phyloP scores from a whole-genome alignment of 768 basidiomycete species.

The Tubosaeta sp. region DNA sequence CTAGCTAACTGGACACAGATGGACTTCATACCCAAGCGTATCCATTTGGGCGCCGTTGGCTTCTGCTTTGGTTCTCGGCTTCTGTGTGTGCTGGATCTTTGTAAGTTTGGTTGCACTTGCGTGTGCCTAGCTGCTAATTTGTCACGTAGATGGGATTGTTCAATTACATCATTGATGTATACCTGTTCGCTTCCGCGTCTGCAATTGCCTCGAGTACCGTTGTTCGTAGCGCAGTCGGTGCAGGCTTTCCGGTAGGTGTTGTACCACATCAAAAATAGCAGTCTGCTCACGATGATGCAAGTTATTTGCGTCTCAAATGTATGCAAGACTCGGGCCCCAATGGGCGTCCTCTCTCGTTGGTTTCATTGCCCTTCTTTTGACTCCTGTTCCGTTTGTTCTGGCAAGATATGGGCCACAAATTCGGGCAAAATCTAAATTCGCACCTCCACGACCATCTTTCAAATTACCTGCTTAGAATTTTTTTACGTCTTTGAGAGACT shows the following conservation, averaged over 20 bases:
- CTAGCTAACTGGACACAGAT: slow-evolving; percentile 31
- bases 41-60: slow-evolving; percentile 51
- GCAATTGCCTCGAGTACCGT: slow-evolving; percentile 54
- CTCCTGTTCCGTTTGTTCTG: slow-evolving; percentile 50
- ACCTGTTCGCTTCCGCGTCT: slow-evolving; percentile 50
- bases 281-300: slow-evolving; percentile 9
- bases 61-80: slow-evolving; percentile 48
- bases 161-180: slow-evolving; percentile 63
- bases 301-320: slow-evolving; percentile 58
- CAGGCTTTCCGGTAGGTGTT: slow-evolving; percentile 38
- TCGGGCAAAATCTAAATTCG: slow-evolving; percentile 41
- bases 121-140: neutral
- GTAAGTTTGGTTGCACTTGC: slow-evolving; percentile 32
- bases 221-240: slow-evolving; percentile 49
- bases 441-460: slow-evolving; percentile 25
- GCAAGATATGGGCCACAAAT: slow-evolving; percentile 41
- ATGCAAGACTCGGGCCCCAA: slow-evolving; percentile 41
- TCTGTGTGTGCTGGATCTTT: slow-evolving; percentile 51
- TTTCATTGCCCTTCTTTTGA: slow-evolving; percentile 45
- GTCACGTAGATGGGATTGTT: slow-evolving; percentile 43
- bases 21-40: slow-evolving; percentile 54
- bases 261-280: neutral
- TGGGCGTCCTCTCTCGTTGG: slow-evolving; percentile 62
- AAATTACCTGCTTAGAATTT: slow-evolving; percentile 10
- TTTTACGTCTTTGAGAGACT: neutral